Evolutionary conservation across 495 filamentous ascomycete genomes (phyloP).

Genomic region (Penicillium lagena): DNA sequence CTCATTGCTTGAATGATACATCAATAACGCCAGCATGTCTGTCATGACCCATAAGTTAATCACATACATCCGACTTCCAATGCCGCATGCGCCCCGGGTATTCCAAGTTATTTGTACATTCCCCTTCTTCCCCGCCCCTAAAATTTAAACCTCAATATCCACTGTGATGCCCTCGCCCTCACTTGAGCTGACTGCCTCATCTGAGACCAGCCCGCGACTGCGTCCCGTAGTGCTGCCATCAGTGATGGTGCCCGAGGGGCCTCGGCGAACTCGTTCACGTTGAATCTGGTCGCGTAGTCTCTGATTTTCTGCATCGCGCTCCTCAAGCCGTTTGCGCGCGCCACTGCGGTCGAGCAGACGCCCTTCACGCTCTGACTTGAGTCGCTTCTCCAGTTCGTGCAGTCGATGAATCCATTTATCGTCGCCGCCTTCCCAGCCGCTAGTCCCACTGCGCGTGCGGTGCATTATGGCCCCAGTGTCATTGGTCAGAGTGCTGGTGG

Average conservation of each 20-base stretch:
- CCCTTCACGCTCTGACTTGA: conserved; percentile 89
- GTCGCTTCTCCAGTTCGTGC: conserved; percentile 76
- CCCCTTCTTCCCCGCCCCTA: too few relatives aligned
- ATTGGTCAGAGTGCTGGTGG: conserved; percentile 26
- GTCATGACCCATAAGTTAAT: conserved; percentile 11
- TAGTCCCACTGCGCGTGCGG: conserved; percentile 21
- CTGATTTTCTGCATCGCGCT: conserved; percentile 72
- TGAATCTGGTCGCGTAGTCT: conserved; percentile 64
- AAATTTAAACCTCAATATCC: conserved; percentile 35
- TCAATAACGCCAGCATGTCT: neutral
- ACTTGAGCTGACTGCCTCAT: conserved; percentile 36
- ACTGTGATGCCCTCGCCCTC: conserved; percentile 39
- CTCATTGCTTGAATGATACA: neutral
- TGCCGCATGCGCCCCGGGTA: neutral
- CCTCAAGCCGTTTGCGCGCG: conserved; percentile 77
- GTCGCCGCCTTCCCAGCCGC: conserved; percentile 29
- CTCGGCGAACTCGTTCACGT: conserved; percentile 50
- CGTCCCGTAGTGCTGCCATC: conserved; percentile 1
- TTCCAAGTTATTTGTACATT: too few relatives aligned
- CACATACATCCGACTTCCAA: conserved; percentile 9
- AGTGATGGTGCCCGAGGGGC: conserved; percentile 11
- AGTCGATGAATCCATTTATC: conserved; percentile 82
- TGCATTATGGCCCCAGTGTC: conserved; percentile 26
- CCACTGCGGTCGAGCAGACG: conserved; percentile 74
- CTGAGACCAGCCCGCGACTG: conserved; percentile 7